Base-by-base conservation (phyloP, 164 flowering plant genomes). In the Aristolochia californica region DNA sequence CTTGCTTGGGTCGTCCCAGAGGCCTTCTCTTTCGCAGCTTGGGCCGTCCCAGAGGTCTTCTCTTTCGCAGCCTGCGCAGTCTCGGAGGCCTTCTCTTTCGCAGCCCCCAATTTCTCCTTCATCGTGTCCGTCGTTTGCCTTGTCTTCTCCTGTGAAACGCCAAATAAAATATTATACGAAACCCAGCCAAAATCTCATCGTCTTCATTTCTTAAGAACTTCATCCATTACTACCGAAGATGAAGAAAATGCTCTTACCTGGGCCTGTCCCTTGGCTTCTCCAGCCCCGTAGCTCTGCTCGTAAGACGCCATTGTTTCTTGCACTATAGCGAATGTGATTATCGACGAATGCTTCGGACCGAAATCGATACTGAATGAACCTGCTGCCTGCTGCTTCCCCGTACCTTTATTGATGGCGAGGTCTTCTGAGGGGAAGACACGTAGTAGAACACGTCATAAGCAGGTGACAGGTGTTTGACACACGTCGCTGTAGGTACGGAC, bases 181-280 rank as follows among this genome's bases (percentile, higher is more conserved):
- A 2, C 24, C 5, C 17, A 17, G 45, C 23, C 34, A n/a, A n/a
- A n/a, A n/a, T n/a, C 18, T 21, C 48, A 7, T 17, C n/a, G 25
- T 28, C 18, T 43, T 24, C 13, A 25, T 17, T 17, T 10, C 1
- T 2, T 14, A 25, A 12, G 51, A 26, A 18, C 20, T 26, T 18
- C 1, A 25, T 14, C 7, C 30, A 28, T 2, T 28, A 28, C 30
- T 5, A 34, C 10, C 1, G 40, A 34, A 34, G 26, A 34, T 2
- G 44, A 24, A 2, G 28, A 30, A 16, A 11, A 16, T 5, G 16
- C 3, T 7, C 45, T 48, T 52, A 59, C 68, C 63, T 59, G 45
- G 47, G 59, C 52, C 12, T 59, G 59, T 12, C 58, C 68, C 43
- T 53, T 65, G 38, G 63, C 16, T 45, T 65, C 68, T 0, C 63